Evolutionary conservation across 2,329 filamentous ascomycete species (phyloP), one percentile per base, ranked within the genome.

Genomic region (Fusarium solani-melongenae): DNA sequence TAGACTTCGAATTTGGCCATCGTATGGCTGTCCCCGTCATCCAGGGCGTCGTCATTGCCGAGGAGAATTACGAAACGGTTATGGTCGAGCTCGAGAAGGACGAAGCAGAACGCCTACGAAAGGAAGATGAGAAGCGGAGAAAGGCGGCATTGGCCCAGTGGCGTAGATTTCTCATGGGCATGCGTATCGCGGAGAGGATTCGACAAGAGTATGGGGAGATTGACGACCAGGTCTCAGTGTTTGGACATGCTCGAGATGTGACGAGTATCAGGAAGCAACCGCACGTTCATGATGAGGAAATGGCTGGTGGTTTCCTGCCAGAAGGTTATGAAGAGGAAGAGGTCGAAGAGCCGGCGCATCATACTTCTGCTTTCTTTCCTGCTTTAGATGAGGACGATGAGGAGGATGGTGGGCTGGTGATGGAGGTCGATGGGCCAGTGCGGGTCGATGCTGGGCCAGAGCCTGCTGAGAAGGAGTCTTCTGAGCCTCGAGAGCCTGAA

Each of bases 1-100:
- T 95, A 0, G 96, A 94, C 2, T 99, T 99, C 80, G 96, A 99
- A 79, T 99, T 98, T 80, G 96, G 96, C 0, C 92, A 96, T 76
- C 93, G 96, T 69, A 95, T 96, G 88, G 96, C 96, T 6, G 94
- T 98, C 1, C 96, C 96, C 0, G 91, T 98, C 1, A 93, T 98
- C 31, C 92, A 94, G 62, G 96, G 96, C 1, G 94, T 98, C 0
- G 95, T 99, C 0, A 89, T 98, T 2, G 94, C 96, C 0, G 89
- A 91, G 71, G 95, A 97, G 82, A 88, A 98, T 74, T 90, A 93
- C 69, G 90, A 92, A 17, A 80, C 89, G 36, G 88, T 98, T 1
- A 90, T 94, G 80, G 92, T 94, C 78, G 93, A 95, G 71, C 93
- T 97, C 85, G 89, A 91, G 41, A 92, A 91, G 64, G 93, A 96